Percentiles rank a stretch among this genome's conserved stretches.
These are phyloP conservation scores for Ophiostoma ulmi DNA, from an alignment of 2,329 filamentous ascomycete species.

Conservation along the genomic window DNA sequence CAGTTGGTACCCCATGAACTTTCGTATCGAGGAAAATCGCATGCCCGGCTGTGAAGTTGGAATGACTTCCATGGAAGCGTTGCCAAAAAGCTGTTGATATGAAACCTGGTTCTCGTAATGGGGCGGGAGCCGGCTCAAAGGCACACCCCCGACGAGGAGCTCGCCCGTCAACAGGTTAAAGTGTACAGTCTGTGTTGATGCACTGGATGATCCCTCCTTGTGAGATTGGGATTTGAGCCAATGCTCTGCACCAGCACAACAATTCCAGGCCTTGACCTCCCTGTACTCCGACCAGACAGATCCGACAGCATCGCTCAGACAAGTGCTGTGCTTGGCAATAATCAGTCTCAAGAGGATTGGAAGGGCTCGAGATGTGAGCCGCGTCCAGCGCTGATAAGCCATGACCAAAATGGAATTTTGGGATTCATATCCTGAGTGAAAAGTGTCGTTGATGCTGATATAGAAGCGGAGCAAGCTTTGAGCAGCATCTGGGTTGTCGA, in stretches of 20 bases:
- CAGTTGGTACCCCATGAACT: slow-evolving; percentile 33
- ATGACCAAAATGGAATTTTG: background rate
- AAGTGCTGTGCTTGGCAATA: background rate
- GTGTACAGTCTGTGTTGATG: slow-evolving; percentile 33
- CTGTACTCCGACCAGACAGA: background rate
- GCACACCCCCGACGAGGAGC: slow-evolving; percentile 49
- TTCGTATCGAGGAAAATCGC: slow-evolving; percentile 37
- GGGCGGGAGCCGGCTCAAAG: slow-evolving; percentile 43
- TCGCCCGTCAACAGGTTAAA: slow-evolving; percentile 49
- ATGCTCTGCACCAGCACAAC: background rate
- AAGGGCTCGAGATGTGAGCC: background rate
- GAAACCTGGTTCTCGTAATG: slow-evolving; percentile 39
- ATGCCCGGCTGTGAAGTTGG: slow-evolving; percentile 38
- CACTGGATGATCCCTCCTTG: background rate
- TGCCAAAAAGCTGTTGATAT: slow-evolving; percentile 44
- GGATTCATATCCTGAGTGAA: background rate
- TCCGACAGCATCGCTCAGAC: background rate
- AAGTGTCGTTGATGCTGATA: slow-evolving; percentile 3
- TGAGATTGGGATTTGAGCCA: background rate
- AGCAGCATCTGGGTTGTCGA: background rate
- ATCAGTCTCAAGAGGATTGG: background rate
- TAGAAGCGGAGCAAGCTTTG: background rate
- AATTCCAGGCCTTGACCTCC: background rate
- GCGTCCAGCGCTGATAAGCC: background rate
- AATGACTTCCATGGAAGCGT: slow-evolving; percentile 40